Base-by-base conservation (phyloP, 2,329 filamentous ascomycete genomes). In the Ophiostoma sp. region DNA sequence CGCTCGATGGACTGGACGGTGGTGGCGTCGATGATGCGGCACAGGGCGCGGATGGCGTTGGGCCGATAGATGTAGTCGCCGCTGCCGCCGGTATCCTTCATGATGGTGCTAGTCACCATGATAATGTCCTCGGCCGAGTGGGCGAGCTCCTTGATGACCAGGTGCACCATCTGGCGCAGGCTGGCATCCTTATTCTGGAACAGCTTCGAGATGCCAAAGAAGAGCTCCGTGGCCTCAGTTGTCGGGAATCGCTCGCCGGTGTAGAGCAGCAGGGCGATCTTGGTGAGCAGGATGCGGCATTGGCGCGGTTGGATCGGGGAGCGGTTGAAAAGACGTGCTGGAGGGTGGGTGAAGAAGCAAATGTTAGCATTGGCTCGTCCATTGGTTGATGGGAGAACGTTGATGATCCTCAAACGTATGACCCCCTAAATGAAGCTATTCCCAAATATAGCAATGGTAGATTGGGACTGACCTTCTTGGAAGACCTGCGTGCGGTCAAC, bases 151-250 rank as follows among this genome's bases (percentile, higher is more conserved):
- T 98, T 99, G 86, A 98, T 93, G 81, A 98, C 91, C 77, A 98
- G 88, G 85, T 98, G 97, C 70, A 99, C 95, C 95, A 98, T 98
- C 87, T 99, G 96, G 80, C 96, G 94, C 81, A 99, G 88, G 79
- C 94, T 95, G 79, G 95, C 93, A 91, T 99, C 96, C 84, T 98
- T 98, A 85, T 98, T 98, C 87, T 98, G 95, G 88, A 99, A 99
- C 75, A 98, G 89, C 88, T 98, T 98, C 75, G 95, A 98, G 83
- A 97, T 98, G 79, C 95, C 95, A 82, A 98, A 98, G 90, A 99
- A 99, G 77, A 99, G 92, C 66, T 94, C 95, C 42, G 96, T 98
- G 78, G 96, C 96, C 89, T 99, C 96, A 81, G 97, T 97, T 74
- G 93, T 95, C 63, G 95, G 95, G 87, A 98, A 99, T 81, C 91